Base-by-base conservation (phyloP, 225 moss, liverwort and hornwort species). In the Bryum argenteum region DNA sequence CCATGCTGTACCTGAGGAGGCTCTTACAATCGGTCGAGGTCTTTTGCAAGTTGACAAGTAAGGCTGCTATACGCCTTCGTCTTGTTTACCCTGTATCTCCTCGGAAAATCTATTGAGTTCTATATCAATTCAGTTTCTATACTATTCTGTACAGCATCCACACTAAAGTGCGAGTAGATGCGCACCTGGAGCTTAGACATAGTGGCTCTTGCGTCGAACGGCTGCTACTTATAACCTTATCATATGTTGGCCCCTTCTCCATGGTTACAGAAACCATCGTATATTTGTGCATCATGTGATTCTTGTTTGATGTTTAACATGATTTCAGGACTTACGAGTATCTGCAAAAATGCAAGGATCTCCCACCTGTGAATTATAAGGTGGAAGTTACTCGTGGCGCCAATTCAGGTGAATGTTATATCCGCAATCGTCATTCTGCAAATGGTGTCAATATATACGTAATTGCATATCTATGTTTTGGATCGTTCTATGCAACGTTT, bases 31-130 rank as follows among this genome's bases (percentile, higher is more conserved):
- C 56, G 94, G 97, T 61, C 97, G 91, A 63, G 97, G 97, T 60
- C 90, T 98, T 67, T 79, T 98, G 79, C 97, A 94, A 88, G 90
- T 98, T 74, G 87, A 98, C 70, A 83, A 73, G 96, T 94, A 83
- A 73, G 55, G 47, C 67, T 68, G 79, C 52, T 56, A 23, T 67
- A 50, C 69, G 59, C 28, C 28, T 38, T 47, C 42, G 26, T 60
- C 43, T 61, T 71, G 18, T 38, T 17, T 71, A 23, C 43, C 55
- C 58, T 64, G 16, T 66, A 14, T 63, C 47, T 65, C 58, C 20
- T 38, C 22, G 33, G 40, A 23, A 38, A 15, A 14, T 40, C 63
- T 68, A 42, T 69, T 77, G 37, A 40, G 7, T 52, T 68, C 21
- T 50, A 21, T 28, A 19, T 6, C 63, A 21, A 22, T 52, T 39